Evolutionary conservation across 2,329 filamentous ascomycete species (phyloP).

Genomic region (Aspergillus sp.): DNA sequence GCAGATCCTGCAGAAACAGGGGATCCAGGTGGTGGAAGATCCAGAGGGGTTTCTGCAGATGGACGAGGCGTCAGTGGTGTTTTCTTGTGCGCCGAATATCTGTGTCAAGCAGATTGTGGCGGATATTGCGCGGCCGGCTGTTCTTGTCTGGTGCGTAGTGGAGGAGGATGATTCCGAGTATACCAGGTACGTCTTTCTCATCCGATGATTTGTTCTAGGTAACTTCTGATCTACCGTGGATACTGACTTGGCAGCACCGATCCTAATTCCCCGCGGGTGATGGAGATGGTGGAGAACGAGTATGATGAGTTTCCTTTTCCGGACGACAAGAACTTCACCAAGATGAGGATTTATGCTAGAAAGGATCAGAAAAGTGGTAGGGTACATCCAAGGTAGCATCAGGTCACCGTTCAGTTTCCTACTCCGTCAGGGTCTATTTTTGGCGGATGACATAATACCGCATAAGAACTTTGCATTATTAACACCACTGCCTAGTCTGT

Average conservation of each 20-base stretch:
- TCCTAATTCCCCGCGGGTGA: background rate
- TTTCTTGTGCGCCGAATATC: slow-evolving; percentile 23
- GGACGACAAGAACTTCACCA: background rate
- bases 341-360: background rate
- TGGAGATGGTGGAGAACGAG: background rate
- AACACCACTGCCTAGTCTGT: too few species aligned
- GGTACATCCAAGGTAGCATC: too few species aligned
- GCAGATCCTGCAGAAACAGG: slow-evolving; percentile 2
- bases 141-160: slow-evolving; percentile 12
- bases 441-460: too few species aligned
- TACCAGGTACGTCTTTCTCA: background rate
- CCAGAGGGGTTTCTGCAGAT: slow-evolving; percentile 29
- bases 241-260: background rate
- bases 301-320: background rate
- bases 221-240: too few species aligned
- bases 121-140: slow-evolving; percentile 27
- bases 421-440: too few species aligned
- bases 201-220: too few species aligned
- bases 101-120: slow-evolving; percentile 34
- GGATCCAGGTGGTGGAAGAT: slow-evolving; percentile 11
- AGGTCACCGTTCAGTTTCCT: too few species aligned
- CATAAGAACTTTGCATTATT: too few species aligned
- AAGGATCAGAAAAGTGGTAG: too few species aligned
- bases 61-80: slow-evolving; percentile 29
- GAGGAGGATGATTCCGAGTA: background rate